Conservation (phyloP, 2,329 filamentous ascomycete species). For the Calonectria henricotiae region DNA sequence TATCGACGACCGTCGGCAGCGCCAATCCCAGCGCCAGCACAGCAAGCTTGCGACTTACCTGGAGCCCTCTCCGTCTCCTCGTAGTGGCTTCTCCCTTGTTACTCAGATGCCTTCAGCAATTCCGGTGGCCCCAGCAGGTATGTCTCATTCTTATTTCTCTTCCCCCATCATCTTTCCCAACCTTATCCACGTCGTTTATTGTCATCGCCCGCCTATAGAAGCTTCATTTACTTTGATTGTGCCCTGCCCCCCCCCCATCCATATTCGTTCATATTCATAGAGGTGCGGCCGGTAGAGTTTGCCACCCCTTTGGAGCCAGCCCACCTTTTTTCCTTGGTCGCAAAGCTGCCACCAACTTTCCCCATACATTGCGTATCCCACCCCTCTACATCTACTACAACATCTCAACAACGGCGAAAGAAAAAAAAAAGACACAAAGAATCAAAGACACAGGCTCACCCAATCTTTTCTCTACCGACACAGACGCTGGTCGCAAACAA, state of each 20-base stretch:
- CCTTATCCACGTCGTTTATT: constrained; percentile 29
- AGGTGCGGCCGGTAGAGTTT: constrained; percentile 16
- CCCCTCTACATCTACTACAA: constrained; percentile 27
- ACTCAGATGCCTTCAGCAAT: constrained; percentile 55
- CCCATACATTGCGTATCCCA: constrained; percentile 14
- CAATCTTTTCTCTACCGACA: constrained; percentile 35
- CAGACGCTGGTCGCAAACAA: constrained; percentile 57
- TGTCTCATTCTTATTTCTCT: constrained; percentile 41
- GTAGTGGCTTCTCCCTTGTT: constrained; percentile 45
- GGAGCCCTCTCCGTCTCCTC: constrained; percentile 35
- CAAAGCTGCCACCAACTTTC: constrained; percentile 32
- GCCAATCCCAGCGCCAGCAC: constrained; percentile 27
- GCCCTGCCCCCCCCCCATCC: constrained; percentile 12
- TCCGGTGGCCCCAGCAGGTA: constrained; percentile 52
- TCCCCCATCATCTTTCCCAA: constrained; percentile 31
- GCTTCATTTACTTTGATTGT: constrained; percentile 45
- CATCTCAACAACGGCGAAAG: constrained; percentile 33
- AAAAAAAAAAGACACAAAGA: constrained; percentile 13
- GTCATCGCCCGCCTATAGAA: constrained; percentile 31
- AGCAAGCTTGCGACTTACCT: constrained; percentile 39
- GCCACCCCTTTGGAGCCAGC: constrained; percentile 44
- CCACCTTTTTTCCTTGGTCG: constrained; percentile 30
- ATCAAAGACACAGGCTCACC: constrained; percentile 39
- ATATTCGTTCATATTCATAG: background rate
- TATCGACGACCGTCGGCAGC: constrained; percentile 23